Conservation (phyloP, 2,329 filamentous ascomycete species). For the Claviceps monticola region DNA sequence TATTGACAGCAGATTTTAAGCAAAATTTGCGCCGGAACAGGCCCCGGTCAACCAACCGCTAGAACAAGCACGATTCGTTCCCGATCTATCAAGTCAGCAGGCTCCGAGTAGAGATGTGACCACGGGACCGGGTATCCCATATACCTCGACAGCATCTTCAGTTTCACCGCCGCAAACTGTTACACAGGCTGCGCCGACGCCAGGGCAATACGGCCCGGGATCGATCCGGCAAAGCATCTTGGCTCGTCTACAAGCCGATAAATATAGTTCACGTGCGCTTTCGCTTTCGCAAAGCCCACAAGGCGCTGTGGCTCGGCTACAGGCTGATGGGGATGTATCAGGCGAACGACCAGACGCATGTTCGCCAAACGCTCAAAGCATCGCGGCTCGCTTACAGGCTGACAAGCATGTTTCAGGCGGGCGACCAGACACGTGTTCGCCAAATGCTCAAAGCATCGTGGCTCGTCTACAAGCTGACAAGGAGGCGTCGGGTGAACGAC, state of each 20-base stretch:
- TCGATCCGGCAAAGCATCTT: conserved; percentile 4
- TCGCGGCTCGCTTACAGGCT: no score
- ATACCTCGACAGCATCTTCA: not conserved
- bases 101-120: not conserved
- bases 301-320: no score
- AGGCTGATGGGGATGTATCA: no score
- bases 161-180: not conserved
- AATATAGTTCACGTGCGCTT: not conserved
- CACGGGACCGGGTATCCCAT: not conserved
- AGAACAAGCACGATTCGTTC: not conserved
- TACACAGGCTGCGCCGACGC: not conserved
- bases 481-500: no score
- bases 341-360: no score
- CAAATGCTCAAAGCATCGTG: not conserved
- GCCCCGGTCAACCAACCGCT: not conserved
- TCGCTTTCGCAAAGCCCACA: not conserved
- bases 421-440: not conserved
- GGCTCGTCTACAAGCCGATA: conserved; percentile 1
- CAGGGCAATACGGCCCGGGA: not conserved
- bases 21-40: no score
- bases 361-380: no score
- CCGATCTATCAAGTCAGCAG: not conserved
- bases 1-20: not conserved
- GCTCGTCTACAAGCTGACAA: no score
- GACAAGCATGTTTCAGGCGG: not conserved